Evolutionary conservation across 208 protist species (phyloP), one percentile per base, ranked within the genome.

Genomic region (Wallacemonas sp.): DNA sequence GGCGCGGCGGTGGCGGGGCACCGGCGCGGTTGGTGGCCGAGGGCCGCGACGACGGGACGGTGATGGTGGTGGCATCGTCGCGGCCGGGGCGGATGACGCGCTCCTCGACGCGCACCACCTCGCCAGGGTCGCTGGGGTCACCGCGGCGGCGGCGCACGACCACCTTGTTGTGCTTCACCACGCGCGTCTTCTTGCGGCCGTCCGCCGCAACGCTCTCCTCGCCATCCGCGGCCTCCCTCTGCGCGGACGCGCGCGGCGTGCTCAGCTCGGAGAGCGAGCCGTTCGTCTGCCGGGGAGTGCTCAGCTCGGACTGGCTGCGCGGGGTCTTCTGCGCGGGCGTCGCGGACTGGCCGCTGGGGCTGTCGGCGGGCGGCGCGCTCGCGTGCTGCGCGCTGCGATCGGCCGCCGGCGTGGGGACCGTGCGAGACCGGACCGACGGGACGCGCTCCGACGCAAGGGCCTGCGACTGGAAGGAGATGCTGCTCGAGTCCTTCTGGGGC

Each of bases 1-100:
- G 70, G 20, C 71, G 45, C 62, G 82, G 82, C 31, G 78, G 79
- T 33, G 64, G 67, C 16, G 68, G 10, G 4, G 25, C 16, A 33
- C 44, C 66, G 3, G 38, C 14, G 25, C 0, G 20, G 33, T 61
- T 59, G 52, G 48, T 70, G 25, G 20, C 44, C 10, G 65, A 49
- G 8, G 41, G 41, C 8, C 57, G 38, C 22, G 57, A 48, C 5
- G 52, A 59, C 16, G 52, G 52, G 16, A 59, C 52, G 14, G 52
- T 59, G 31, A 59, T 23, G 18, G 52, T 59, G 36, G 67, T 25
- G 22, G 29, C 41, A 49, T 46, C 59, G 7, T 44, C 42, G 26
- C 76, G 70, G 8, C 67, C 67, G 14, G 70, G 76, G 3, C 57
- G 67, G 42, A 76, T 74, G 38, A 72, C 54, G 32, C 65, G 39